Conservation (phyloP, 805 yeast genomes). For the Metschnikowia kofuensis region DNA sequence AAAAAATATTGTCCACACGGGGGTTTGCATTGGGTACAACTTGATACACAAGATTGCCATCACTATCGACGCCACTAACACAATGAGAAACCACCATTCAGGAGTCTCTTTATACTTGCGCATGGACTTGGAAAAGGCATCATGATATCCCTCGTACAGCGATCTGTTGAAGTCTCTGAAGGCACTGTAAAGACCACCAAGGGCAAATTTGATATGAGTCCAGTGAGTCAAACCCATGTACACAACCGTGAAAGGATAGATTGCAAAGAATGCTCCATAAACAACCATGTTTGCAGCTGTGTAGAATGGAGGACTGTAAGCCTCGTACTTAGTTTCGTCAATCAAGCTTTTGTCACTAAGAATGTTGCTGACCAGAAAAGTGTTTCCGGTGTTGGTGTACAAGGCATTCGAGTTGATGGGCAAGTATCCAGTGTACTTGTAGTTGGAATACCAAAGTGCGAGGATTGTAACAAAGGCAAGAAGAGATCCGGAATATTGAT, state of each 20-base stretch:
- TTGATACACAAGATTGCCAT: constrained; percentile 36
- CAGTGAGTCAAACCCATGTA: constrained; percentile 19
- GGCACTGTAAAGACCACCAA: constrained; percentile 12
- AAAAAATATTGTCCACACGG: constrained; percentile 40
- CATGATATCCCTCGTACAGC: constrained; percentile 30
- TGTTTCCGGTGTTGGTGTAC: constrained; percentile 25
- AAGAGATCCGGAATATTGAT: constrained; percentile 23
- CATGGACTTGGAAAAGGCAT: constrained; percentile 34
- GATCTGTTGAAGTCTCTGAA: constrained; percentile 22
- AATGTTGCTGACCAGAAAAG: constrained; percentile 19
- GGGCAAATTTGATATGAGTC: constrained; percentile 13
- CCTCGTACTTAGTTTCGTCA: constrained; percentile 18
- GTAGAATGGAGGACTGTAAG: constrained; percentile 23
- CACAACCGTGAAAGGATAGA: constrained; percentile 25
- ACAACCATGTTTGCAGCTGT: constrained; percentile 22
- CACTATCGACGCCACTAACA: constrained; percentile 31
- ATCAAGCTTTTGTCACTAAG: constrained; percentile 14
- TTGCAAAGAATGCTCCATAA: constrained; percentile 24
- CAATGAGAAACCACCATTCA: constrained; percentile 41
- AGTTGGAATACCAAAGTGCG: constrained; percentile 28
- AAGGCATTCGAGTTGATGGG: constrained; percentile 25
- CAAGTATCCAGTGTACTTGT: constrained; percentile 28
- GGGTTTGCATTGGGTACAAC: constrained; percentile 41
- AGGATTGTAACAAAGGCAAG: constrained; percentile 24
- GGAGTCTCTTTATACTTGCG: constrained; percentile 37